Evolutionary conservation across 352 stramenopile genomes (phyloP), one percentile per base, ranked within the genome.

Genomic region (Vaucheria bursata): DNA sequence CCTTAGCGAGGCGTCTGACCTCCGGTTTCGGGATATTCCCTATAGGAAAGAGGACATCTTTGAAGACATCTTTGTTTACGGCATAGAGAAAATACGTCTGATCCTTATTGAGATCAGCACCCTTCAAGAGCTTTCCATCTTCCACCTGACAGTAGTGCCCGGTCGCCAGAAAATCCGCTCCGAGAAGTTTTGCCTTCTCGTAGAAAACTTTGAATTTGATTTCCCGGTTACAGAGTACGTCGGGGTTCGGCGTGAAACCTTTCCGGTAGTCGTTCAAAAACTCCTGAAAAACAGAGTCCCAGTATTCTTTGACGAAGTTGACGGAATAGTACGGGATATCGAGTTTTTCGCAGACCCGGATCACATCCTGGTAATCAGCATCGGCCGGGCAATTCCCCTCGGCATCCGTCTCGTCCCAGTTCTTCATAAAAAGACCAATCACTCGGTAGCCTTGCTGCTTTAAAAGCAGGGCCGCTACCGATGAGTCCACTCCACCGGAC

Each of bases 181-280:
- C 89, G 70, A 90, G 75, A 18, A 90, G 89, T 25, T 89, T 81
- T 8, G 92, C 91, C 80, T 94, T 95, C 35, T 96, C 88, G 25
- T 89, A 89, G 78, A 98, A 97, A 0, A 87, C 90, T 72, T 97
- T 95, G 87, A 98, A 98, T 85, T 98, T 98, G 84, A 98, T 97
- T 81, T 97, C 88, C 1, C 90, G 88, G 86, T 98, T 98, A 88
- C 95, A 98, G 36, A 95, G 82, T 39, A 98, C 92, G 82, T 97
- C 92, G 0, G 92, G 92, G 75, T 97, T 97, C 38, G 92, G 92
- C 12, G 92, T 97, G 40, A 92, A 52, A 0, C 90, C 90, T 74
- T 85, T 73, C 29, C 73, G 6, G 33, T 84, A 82, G 64, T 88
- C 85, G 18, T 96, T 86, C 45, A 98, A 79, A 83, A 92, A 98